Evolutionary conservation across 768 basidiomycete species (phyloP), one percentile per base, ranked within the genome.

Genomic region (Hypsizygus marmoreus): DNA sequence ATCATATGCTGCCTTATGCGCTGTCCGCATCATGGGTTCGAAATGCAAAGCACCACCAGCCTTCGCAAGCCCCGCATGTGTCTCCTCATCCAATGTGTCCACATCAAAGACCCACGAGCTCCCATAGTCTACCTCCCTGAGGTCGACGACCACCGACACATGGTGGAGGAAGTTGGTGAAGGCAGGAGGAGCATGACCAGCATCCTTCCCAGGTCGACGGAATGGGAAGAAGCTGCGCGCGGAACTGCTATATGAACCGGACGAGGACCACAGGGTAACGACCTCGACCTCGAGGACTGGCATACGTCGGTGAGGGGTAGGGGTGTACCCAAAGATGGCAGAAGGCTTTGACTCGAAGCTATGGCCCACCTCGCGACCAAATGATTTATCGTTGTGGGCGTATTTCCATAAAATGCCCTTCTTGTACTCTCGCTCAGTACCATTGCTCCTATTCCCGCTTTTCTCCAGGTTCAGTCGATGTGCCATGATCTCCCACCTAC

Each of bases 401-500:
- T 44, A 36, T 28, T 44, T 44, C 43, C 43, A 44, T 14, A 35
- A 16, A n/a, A 33, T 36, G 7, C 33, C 26, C n/a, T n/a, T n/a
- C n/a, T n/a, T n/a, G n/a, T n/a, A n/a, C n/a, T n/a, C n/a, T n/a
- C n/a, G n/a, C n/a, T n/a, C n/a, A n/a, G n/a, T n/a, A n/a, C n/a
- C n/a, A n/a, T n/a, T n/a, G n/a, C n/a, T n/a, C n/a, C n/a, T n/a
- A n/a, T n/a, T n/a, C n/a, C n/a, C n/a, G n/a, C n/a, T n/a, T n/a
- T n/a, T n/a, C n/a, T n/a, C n/a, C n/a, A n/a, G n/a, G n/a, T n/a
- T n/a, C n/a, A n/a, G n/a, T n/a, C n/a, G n/a, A n/a, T n/a, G n/a
- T n/a, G n/a, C n/a, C n/a, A n/a, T n/a, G n/a, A n/a, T n/a, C n/a
- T 41, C n/a, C 19, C 4, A 44, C 13, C 43, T 17, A 13, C 26